A percentile compares a stretch with the other conserved stretches of the same genome.
These are phyloP conservation scores for Ophiosphaerella herpotricha DNA, from an alignment of 2,329 filamentous ascomycete species.

Conservation along the genomic window DNA sequence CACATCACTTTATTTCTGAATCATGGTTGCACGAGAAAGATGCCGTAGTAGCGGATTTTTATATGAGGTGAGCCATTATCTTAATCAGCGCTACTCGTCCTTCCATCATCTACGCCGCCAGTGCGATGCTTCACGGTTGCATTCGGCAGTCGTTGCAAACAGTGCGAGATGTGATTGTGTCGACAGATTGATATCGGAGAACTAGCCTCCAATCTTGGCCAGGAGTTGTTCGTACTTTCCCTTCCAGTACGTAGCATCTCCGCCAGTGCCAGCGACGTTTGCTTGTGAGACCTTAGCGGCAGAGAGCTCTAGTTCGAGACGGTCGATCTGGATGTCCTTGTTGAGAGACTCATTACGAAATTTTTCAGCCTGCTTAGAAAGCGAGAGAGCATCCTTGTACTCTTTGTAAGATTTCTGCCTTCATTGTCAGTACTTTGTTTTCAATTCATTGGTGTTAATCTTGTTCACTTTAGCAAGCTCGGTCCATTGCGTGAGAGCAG, in stretches of 20 bases:
- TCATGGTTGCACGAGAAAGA: too few relatives aligned
- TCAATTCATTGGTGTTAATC: not conserved
- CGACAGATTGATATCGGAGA: not conserved
- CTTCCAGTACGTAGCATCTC: slow-evolving; percentile 29
- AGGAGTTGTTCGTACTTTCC: slow-evolving; percentile 30
- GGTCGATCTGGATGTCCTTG: slow-evolving; percentile 20
- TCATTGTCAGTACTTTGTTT: not conserved
- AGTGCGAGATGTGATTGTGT: too few relatives aligned
- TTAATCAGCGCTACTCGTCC: too few relatives aligned
- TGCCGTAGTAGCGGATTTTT: too few relatives aligned
- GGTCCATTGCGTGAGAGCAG: slow-evolving; percentile 22
- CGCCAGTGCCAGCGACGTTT: slow-evolving; percentile 10
- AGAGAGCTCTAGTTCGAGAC: slow-evolving; percentile 23
- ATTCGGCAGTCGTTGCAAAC: too few relatives aligned
- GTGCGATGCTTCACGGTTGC: too few relatives aligned
- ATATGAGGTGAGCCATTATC: too few relatives aligned
- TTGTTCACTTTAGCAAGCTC: slow-evolving; percentile 26
- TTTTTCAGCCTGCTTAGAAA: slow-evolving; percentile 25
- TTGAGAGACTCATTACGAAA: slow-evolving; percentile 15
- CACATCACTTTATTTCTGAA: too few relatives aligned
- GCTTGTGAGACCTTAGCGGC: slow-evolving; percentile 13
- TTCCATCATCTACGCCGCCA: too few relatives aligned
- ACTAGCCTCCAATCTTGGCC: slow-evolving; percentile 12
- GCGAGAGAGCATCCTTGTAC: slow-evolving; percentile 29
- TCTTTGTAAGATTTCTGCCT: slow-evolving; percentile 29